Evolutionary conservation across 148 eudicot genomes (phyloP).

Genomic region (Bassia scoparia): DNA sequence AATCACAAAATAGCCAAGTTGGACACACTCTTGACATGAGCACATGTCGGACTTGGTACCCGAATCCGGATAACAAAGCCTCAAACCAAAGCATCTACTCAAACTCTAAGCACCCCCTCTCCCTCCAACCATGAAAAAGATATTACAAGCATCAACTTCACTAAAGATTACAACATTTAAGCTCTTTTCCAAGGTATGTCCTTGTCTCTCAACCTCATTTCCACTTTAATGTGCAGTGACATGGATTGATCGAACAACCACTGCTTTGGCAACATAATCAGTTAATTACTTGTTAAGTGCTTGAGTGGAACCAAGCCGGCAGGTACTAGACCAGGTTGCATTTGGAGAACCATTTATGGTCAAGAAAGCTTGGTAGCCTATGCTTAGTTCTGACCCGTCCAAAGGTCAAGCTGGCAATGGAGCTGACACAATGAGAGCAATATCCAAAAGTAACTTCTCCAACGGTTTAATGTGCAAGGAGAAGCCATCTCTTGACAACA

Average conservation of each 20-base stretch:
- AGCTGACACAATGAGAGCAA: background rate
- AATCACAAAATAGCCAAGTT: too few species aligned
- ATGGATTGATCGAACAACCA: background rate
- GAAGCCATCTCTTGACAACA: background rate
- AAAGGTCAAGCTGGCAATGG: background rate
- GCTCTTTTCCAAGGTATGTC: too few species aligned
- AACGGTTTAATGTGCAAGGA: background rate
- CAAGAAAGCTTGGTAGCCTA: too few species aligned
- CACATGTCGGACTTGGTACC: too few species aligned
- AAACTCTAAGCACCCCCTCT: too few species aligned
- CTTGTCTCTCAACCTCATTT: too few species aligned
- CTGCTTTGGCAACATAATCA: background rate
- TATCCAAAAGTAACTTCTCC: background rate
- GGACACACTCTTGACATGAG: too few species aligned
- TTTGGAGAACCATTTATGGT: background rate
- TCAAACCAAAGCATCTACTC: too few species aligned
- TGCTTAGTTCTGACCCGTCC: background rate
- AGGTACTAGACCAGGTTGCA: background rate
- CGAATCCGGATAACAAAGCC: too few species aligned
- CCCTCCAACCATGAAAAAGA: too few species aligned
- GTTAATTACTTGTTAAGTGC: background rate
- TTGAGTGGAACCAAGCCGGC: background rate
- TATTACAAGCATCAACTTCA: too few species aligned
- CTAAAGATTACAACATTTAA: too few species aligned
- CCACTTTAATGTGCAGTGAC: background rate